These are phyloP conservation scores for Podospora bellae-mahoneyi DNA, from an alignment of 495 filamentous ascomycete genomes.

Conservation along the genomic window DNA sequence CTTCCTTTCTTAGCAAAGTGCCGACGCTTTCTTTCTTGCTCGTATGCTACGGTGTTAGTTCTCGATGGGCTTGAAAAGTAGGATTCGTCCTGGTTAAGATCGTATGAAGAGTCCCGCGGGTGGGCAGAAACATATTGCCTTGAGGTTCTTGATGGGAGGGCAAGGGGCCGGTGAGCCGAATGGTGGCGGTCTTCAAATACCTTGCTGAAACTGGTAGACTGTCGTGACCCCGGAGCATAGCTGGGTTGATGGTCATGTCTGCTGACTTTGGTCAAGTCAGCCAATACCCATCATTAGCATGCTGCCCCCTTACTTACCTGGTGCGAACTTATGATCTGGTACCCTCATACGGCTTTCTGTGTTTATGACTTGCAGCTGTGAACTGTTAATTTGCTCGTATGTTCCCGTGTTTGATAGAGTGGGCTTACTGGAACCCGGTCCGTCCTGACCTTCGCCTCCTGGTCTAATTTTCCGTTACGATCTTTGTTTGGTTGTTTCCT, in stretches of 20 bases:
- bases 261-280: neutral
- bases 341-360: neutral
- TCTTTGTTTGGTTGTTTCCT: neutral
- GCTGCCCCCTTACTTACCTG: neutral
- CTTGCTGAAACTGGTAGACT: neutral
- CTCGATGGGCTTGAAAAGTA: neutral
- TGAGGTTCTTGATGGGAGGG: neutral
- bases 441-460: neutral
- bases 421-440: neutral
- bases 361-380: neutral
- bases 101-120: neutral
- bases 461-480: neutral
- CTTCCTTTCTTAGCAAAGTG: neutral
- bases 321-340: neutral
- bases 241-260: neutral
- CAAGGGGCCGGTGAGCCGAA: neutral
- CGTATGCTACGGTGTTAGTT: neutral
- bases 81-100: neutral
- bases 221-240: neutral
- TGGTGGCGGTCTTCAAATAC: neutral
- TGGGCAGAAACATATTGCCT: neutral
- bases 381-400: neutral
- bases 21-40: neutral
- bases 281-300: neutral
- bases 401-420: neutral